Conservation (phyloP, 441 rosid species). For the Brassica hybrid region DNA sequence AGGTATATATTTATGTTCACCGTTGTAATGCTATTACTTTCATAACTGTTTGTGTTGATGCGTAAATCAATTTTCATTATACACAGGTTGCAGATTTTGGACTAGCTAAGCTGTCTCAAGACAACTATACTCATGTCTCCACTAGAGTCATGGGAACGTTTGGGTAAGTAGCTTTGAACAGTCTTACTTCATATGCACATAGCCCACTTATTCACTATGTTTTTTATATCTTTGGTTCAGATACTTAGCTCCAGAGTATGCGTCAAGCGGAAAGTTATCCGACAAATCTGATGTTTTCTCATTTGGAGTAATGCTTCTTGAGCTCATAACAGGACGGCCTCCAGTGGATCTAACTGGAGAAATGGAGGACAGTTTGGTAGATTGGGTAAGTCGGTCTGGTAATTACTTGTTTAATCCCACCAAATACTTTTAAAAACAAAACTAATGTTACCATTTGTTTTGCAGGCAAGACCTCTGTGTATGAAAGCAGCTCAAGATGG, state of each 20-base stretch:
- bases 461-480: conserved; percentile 80
- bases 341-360: conserved; percentile 61
- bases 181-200: not conserved
- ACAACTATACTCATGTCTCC: conserved; percentile 77
- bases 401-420: not conserved
- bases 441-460: not conserved
- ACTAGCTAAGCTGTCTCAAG: conserved; percentile 73
- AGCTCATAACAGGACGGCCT: conserved; percentile 77
- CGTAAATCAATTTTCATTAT: not conserved
- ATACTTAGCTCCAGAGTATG: conserved; percentile 95
- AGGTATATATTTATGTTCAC: conserved; percentile 51
- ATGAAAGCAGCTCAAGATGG: conserved; percentile 56
- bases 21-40: not conserved
- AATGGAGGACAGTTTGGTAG: conserved; percentile 85
- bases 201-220: not conserved
- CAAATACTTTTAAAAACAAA: not conserved
- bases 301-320: conserved; percentile 83
- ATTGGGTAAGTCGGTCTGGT: conserved; percentile 58
- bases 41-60: not conserved
- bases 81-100: conserved; percentile 88
- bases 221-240: conserved; percentile 40
- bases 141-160: conserved; percentile 96
- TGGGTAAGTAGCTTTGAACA: conserved; percentile 55
- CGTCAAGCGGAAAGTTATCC: conserved; percentile 85
- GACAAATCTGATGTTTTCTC: conserved; percentile 96